Base-by-base conservation (phyloP, 352 stramenopile species). In the Phytophthora sojae region DNA sequence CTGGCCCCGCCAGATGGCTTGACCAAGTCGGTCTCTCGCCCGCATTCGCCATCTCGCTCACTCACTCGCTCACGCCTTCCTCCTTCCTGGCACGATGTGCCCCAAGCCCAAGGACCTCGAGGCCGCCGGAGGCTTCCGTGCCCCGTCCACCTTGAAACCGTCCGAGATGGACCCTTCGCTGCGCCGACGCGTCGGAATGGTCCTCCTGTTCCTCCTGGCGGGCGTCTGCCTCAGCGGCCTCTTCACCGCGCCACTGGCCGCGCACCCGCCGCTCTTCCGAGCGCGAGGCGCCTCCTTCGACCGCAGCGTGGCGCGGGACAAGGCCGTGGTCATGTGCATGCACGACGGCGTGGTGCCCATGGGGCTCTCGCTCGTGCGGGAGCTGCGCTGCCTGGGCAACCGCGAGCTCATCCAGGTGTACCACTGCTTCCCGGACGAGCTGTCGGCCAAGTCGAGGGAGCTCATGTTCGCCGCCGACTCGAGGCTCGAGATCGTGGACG, bases 391-490 rank as follows among this genome's bases (percentile, higher is more conserved):
- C 35, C 30, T 87, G 15, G 76, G 78, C 11, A 87, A 85, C 55
- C 59, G 56, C 0, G 77, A 86, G 59, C 67, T 86, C 51, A 67
- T 89, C 26, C 79, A 89, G 19, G 69, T 89, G 17, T 89, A 87
- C 39, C 77, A 85, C 52, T 89, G 81, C 60, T 67, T 85, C 2
- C 62, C 73, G 4, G 64, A 79, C 23, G 79, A 89, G 26, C 49
- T 89, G 51, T 85, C 71, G 1, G 30, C 30, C n/a, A 58, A 60
- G 11, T 80, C 79, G 2, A 61, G 61, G 4, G 61, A 67, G 30
- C 47, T 83, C 42, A 57, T 87, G 26, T 54, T 74, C 11, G 45
- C n/a, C 19, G 62, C 64, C 0, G 80, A 88, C 57, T 57, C 57
- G 4, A 23, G 69, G 19, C 45, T 82, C 23, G 76, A 88, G 54